Evolutionary conservation across 2,329 filamentous ascomycete species (phyloP), one percentile per base, ranked within the genome.

Genomic region (Passalora sequoiae): DNA sequence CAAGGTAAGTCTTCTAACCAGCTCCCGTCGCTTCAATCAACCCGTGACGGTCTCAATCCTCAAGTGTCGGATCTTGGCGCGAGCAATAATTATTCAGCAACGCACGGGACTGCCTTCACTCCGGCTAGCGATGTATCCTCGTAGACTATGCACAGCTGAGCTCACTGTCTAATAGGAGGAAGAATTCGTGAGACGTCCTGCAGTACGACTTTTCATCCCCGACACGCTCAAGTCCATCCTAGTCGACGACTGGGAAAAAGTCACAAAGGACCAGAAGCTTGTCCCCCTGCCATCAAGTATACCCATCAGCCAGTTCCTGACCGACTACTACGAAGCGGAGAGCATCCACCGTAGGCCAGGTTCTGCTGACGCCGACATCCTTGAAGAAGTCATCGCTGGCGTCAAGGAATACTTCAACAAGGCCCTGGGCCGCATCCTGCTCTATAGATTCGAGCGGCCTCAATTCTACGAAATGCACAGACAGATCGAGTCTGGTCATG

Each of bases 221-320:
- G 92, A 97, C 61, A 80, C 85, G 53, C 75, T 98, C 54, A 96
- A 97, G 70, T 87, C 86, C 12, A 77, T 94, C 50, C 79, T 98
- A 3, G 92, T 98, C 16, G 92, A 98, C 63, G 92, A 98, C 65
- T 98, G 92, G 92, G 92, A 98, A 66, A 94, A 96, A 58, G 82
- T 98, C 49, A 98, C 92, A 44, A 97, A 96, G 70, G 92, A 94
- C 62, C 80, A 88, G 56, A 86, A 91, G 61, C 80, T 97, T 3
- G 87, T 96, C 22, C 83, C 86, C 1, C 73, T 98, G 12, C 92
- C 92, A 0, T 83, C 88, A 35, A 73, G 76, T 20, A 78, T 83
- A 39, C 81, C 91, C 1, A 87, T 92, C 47, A 80, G 77, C 51
- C 71, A 79, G 53, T 87, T 98, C 49, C 71, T 98, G 12, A 76